These are phyloP conservation scores for Tricharina praecox DNA, from an alignment of 495 filamentous ascomycete species.

Conservation along the genomic window DNA sequence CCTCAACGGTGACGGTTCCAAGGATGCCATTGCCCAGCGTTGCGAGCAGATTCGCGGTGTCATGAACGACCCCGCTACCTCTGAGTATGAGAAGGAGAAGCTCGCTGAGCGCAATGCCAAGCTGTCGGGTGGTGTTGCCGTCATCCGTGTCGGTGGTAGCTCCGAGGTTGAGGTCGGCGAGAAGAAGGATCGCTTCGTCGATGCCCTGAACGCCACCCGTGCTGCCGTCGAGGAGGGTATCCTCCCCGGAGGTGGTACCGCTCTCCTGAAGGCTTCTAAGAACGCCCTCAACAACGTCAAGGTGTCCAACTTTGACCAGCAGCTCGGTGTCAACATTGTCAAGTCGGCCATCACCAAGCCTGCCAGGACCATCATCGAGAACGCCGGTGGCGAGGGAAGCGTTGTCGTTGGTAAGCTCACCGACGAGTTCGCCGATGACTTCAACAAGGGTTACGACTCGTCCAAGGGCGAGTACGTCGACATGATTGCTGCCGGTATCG, in stretches of 20 bases:
- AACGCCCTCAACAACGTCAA: conserved; percentile 72
- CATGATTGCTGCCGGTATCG: conserved; percentile 92
- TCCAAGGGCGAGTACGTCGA: conserved; percentile 93
- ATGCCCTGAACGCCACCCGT: conserved; percentile 94
- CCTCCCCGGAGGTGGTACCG: conserved; percentile 93
- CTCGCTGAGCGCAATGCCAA: conserved; percentile 98
- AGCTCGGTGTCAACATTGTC: conserved; percentile 92
- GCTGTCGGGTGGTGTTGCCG: conserved; percentile 95
- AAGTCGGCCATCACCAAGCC: conserved; percentile 93
- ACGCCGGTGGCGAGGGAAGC: conserved; percentile 87
- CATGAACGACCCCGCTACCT: conserved; percentile 81
- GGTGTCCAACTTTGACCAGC: conserved; percentile 91
- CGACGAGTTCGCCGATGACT: conserved; percentile 79
- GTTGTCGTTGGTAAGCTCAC: conserved; percentile 96
- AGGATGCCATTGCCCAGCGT: conserved; percentile 82
- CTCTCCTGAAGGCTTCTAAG: conserved; percentile 87
- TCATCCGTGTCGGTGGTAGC: conserved; percentile 95
- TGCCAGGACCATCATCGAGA: conserved; percentile 89
- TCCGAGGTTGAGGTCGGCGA: conserved; percentile 97
- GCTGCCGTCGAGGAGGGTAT: conserved; percentile 98
- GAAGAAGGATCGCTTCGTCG: conserved; percentile 99
- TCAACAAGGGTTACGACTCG: conserved; percentile 97
- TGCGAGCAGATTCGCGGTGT: conserved; percentile 98
- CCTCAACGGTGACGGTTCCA: conserved; percentile 91
- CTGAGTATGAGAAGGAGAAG: conserved; percentile 99